Percentiles rank a stretch among this genome's conserved stretches.
Evolutionary conservation across 495 filamentous ascomycete species (phyloP).

Genomic region (Tirmania nivea): DNA sequence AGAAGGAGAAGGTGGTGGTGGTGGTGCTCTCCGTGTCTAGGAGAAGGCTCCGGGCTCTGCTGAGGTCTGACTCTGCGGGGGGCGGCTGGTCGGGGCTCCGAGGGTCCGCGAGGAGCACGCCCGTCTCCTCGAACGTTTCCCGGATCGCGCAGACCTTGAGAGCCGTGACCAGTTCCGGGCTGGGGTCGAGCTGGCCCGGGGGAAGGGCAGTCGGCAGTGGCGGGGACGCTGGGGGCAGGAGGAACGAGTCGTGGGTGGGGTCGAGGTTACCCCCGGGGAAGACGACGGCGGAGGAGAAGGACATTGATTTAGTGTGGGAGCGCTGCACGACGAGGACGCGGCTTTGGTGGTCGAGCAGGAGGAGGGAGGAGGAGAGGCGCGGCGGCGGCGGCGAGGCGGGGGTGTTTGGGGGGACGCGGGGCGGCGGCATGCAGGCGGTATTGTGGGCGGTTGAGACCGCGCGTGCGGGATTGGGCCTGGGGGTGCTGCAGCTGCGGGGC

Average conservation of each 20-base stretch:
- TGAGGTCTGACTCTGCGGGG: constrained; percentile 27
- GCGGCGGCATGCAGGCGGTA: too few species aligned
- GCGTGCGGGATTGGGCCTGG: too few species aligned
- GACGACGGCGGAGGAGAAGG: constrained; percentile 82
- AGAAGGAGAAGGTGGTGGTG: background rate
- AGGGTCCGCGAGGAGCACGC: constrained; percentile 48
- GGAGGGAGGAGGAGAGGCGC: constrained; percentile 3
- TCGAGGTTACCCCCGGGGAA: constrained; percentile 88
- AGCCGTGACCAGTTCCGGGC: background rate
- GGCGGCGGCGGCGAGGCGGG: background rate
- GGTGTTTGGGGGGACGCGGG: background rate
- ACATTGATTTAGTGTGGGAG: constrained; percentile 45
- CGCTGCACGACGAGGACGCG: constrained; percentile 74
- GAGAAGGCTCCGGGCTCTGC: constrained; percentile 26
- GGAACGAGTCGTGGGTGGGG: constrained; percentile 42
- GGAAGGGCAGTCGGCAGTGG: constrained; percentile 37
- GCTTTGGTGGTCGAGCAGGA: constrained; percentile 69
- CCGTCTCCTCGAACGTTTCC: constrained; percentile 89
- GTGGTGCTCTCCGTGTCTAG: background rate
- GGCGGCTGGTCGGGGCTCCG: constrained; percentile 42
- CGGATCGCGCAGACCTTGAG: constrained; percentile 44
- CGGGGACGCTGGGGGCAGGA: constrained; percentile 19
- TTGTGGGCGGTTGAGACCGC: too few species aligned
- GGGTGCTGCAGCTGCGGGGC: too few species aligned
- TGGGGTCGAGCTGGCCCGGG: background rate